A percentile compares a stretch with the other conserved stretches of the same genome.
phyloP scores from a whole-genome alignment of 805 yeast genomes.

The Jamesozyma lodderae region DNA sequence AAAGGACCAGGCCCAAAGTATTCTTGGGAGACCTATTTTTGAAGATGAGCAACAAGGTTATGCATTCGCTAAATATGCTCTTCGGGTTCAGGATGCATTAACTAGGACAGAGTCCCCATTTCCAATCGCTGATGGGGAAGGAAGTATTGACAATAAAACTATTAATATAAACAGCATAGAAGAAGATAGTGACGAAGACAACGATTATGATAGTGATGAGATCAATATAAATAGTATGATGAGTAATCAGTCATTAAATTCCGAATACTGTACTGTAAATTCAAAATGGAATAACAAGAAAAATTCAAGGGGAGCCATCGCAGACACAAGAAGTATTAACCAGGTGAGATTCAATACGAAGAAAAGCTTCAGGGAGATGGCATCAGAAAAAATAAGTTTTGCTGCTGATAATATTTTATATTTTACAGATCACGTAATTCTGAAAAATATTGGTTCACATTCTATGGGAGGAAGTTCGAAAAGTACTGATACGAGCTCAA shows the following conservation, averaged over 20 bases:
- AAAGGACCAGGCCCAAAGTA: constrained; percentile 56
- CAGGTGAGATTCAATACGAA: constrained; percentile 13
- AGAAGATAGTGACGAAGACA: not conserved
- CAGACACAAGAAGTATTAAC: constrained; percentile 15
- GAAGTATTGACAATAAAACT: not conserved
- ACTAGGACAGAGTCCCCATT: constrained; percentile 10
- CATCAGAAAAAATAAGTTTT: constrained; percentile 16
- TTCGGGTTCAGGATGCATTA: constrained; percentile 22
- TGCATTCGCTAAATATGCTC: constrained; percentile 24
- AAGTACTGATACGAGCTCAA: constrained; percentile 15
- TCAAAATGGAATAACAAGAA: not conserved
- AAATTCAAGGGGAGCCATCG: not conserved
- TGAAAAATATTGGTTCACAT: constrained; percentile 50
- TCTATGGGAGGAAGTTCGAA: constrained; percentile 32
- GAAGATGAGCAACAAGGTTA: constrained; percentile 47
- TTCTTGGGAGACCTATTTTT: constrained; percentile 64
- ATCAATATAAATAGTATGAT: not conserved
- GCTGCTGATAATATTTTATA: constrained; percentile 35
- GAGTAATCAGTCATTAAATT: too few species aligned
- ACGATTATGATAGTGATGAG: not conserved
- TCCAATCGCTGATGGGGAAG: not conserved
- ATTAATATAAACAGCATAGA: not conserved
- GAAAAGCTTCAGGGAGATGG: constrained; percentile 15
- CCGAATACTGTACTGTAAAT: too few species aligned
- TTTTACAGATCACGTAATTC: constrained; percentile 45